Percentiles rank a stretch among this genome's conserved stretches.
Evolutionary conservation across 2,329 filamentous ascomycete genomes (phyloP).

Genomic region (Myrmaecium sp.): DNA sequence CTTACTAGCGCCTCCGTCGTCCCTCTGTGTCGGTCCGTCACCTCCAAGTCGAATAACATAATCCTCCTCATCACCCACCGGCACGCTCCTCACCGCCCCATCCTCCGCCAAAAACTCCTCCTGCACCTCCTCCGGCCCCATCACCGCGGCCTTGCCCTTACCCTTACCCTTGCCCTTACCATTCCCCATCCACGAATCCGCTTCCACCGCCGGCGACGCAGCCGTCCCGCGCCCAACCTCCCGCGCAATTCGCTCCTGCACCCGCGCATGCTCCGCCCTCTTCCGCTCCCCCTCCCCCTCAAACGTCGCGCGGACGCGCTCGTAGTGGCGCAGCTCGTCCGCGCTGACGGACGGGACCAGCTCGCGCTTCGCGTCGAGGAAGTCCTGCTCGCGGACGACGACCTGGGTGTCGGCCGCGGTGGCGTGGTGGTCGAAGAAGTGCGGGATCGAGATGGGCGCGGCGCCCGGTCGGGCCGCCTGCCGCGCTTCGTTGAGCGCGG

Average conservation of each 20-base stretch:
- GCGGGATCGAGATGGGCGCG: conserved; percentile 58
- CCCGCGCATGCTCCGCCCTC: conserved; percentile 22
- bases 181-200: conserved; percentile 10
- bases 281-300: conserved; percentile 44
- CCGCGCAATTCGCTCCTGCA: conserved; percentile 1
- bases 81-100: conserved; percentile 3
- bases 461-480: conserved; percentile 4
- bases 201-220: not conserved
- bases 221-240: not conserved
- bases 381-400: conserved; percentile 79
- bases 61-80: conserved; percentile 21
- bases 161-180: conserved; percentile 11
- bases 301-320: conserved; percentile 65
- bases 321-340: conserved; percentile 84
- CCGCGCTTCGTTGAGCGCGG: conserved; percentile 39
- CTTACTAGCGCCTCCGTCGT: too few relatives aligned
- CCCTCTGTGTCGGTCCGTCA: conserved; percentile 23
- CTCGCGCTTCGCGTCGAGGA: conserved; percentile 62
- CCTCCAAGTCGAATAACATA: conserved; percentile 25
- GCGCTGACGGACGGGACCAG: conserved; percentile 86
- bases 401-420: conserved; percentile 70
- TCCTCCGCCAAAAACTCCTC: conserved; percentile 2
- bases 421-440: conserved; percentile 90
- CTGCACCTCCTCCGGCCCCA: not conserved
- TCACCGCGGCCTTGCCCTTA: conserved; percentile 3